Conservation (phyloP, 1,284 basidiomycete genomes). For the Ganoderma meredithae region DNA sequence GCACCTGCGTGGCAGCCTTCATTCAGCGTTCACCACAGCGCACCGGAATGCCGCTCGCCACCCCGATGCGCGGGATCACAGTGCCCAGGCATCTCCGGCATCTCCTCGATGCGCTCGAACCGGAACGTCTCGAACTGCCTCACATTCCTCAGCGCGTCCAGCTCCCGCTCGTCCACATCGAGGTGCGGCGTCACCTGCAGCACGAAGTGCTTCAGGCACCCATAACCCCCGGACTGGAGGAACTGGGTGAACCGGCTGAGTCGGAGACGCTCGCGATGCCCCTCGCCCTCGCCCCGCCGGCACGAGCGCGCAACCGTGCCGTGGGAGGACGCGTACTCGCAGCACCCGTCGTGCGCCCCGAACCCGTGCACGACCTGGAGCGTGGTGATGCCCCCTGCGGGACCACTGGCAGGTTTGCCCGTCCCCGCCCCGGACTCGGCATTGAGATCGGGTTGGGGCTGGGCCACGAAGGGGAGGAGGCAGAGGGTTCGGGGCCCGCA, state of each 20-base stretch:
- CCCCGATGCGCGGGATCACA: neutral
- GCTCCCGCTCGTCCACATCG: neutral
- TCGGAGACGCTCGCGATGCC: neutral
- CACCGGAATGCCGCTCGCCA: neutral
- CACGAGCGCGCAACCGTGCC: neutral
- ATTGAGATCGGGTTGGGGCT: no score
- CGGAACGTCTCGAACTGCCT: neutral
- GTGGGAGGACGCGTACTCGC: neutral
- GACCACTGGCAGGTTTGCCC: no score
- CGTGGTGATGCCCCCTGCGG: neutral
- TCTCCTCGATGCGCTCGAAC: slow-evolving; percentile 1
- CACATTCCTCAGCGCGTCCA: neutral
- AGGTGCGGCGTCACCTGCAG: slow-evolving; percentile 11
- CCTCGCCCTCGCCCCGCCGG: no score
- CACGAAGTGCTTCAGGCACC: slow-evolving; percentile 7
- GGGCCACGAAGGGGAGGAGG: neutral
- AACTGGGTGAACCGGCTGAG: neutral
- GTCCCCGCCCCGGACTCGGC: no score
- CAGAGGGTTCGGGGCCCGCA: neutral
- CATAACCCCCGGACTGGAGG: slow-evolving; percentile 6
- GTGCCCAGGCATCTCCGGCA: slow-evolving; percentile 7
- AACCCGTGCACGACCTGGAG: slow-evolving; percentile 8
- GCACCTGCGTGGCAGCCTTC: neutral
- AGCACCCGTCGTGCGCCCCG: neutral
- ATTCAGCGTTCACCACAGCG: neutral